Evolutionary conservation across 495 filamentous ascomycete genomes (phyloP), one percentile per base, ranked within the genome.

Genomic region (Cetradonia linearis): DNA sequence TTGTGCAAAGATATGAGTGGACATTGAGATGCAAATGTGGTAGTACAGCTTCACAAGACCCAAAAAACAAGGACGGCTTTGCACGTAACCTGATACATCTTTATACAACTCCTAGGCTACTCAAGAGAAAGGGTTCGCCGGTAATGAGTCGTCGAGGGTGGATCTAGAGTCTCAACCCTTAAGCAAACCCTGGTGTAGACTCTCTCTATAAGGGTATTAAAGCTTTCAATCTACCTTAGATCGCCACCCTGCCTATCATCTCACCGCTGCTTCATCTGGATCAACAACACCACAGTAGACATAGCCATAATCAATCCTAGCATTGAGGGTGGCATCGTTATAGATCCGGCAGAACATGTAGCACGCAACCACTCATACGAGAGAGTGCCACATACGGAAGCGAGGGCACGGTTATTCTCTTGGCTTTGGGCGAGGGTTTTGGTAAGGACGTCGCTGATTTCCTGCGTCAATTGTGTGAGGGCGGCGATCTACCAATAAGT

Each of bases 401-500:
- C 50, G 8, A 54, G 50, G 13, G 50, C 50, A 16, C 50, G 50
- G n/a, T 54, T 54, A 9, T 54, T 54, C 10, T 54, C 50, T 33
- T 54, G 50, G n/a, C 31, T 54, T 34, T 54, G 50, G 7, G 50
- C 27, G 11, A 54, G 50, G 2, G 50, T 54, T 18, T 54, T 36
- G 30, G 28, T 54, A 1, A 54, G 50, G 50, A 54, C 3, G 0
- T 54, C n/a, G 31, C 50, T 36, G 50, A 54, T 54, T 54, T 54
- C 28, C 20, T 54, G 31, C 3, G 31, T 36, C n/a, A 54, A 23
- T 20, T 23, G 8, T n/a, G 50, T 36, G 16, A 54, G 50, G 18
- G 28, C 30, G 31, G 31, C n/a, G 18, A 54, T 54, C 50, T 54
- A 23, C 16, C 27, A 53, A n/a, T 34, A 25, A 2, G n/a, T 33